Evolutionary conservation across 1,139 yeast species (phyloP).

Genomic region (Yamadazyma dushanensis): DNA sequence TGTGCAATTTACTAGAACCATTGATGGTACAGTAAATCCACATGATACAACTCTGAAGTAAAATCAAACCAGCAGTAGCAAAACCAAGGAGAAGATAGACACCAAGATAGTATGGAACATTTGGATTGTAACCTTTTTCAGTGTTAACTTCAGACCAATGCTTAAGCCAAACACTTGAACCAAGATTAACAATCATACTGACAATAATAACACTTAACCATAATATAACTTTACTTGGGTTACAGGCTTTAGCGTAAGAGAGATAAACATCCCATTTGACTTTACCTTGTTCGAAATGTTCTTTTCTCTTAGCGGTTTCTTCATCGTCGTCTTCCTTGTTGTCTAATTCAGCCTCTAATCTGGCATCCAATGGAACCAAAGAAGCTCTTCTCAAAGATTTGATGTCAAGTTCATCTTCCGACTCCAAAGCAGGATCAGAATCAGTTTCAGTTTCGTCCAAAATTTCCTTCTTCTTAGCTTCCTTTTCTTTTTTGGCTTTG

Average conservation of each 20-base stretch:
- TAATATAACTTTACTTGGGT: conserved; percentile 62
- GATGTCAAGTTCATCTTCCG: conserved; percentile 34
- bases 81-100: conserved; percentile 77
- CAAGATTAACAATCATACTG: conserved; percentile 56
- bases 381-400: conserved; percentile 71
- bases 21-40: conserved; percentile 85
- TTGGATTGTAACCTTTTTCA: conserved; percentile 65
- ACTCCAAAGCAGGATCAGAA: conserved; percentile 23
- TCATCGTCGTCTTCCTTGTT: conserved; percentile 46
- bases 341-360: conserved; percentile 30
- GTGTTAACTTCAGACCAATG: conserved; percentile 96
- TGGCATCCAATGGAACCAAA: conserved; percentile 54
- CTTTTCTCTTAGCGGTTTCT: conserved; percentile 51
- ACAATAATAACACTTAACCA: conserved; percentile 51
- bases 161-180: conserved; percentile 84
- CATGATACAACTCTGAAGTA: conserved; percentile 67
- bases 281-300: conserved; percentile 89
- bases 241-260: conserved; percentile 87
- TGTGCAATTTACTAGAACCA: conserved; percentile 78
- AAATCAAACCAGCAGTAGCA: conserved; percentile 55
- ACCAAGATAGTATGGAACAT: conserved; percentile 67
- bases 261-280: conserved; percentile 87
- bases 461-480: conserved; percentile 7
- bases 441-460: conserved; percentile 3
- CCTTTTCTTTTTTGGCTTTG: conserved; percentile 11